Base-by-base conservation (phyloP, 2,329 filamentous ascomycete species). In the Fusarium avenaceum region DNA sequence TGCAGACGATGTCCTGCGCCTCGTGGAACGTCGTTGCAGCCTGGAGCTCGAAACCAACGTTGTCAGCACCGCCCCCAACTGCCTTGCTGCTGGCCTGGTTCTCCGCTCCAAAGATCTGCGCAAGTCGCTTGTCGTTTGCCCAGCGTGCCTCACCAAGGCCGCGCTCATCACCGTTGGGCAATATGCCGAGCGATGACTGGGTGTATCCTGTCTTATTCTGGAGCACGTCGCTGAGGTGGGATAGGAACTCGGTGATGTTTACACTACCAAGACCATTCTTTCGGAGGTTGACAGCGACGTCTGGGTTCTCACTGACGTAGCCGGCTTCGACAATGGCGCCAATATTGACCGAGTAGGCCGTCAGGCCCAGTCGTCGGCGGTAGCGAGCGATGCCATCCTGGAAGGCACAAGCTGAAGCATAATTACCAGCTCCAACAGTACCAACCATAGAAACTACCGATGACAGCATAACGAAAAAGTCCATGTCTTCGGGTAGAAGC, bases 401-500 rank as follows among this genome's bases (percentile, higher is more conserved):
- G 70, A 76, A 81, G 2, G 74, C 70, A 44, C 75, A 74, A 8
- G 76, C 79, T 20, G 48, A 50, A 10, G 58, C 63, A 7, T 66
- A 66, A 30, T 63, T 83, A 39, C 74, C 8, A 15, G 44, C 40
- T 72, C 63, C 81, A 7, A 45, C 40, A 53, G 44, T 42, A 1
- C 77, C 57, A 14, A 80, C 69, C 13, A 75, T 77, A 1, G 75
- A 72, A n/a, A 77, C 61, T 7, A 53, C 44, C 3, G 81, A 83
- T 2, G 79, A 80, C 6, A 79, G 60, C 65, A 78, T 69, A 47
- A 79, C 56, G 64, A 81, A 82, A 71, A 84, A 82, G 67, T 81
- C 79, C 14, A 81, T 56, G 8, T 48, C 51, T 7, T 59, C 54
- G n/a, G 43, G 64, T n/a, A 73, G 52, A 44, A 44, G 32, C 26